Evolutionary conservation across 1,139 yeast species (phyloP), one percentile per base, ranked within the genome.

Genomic region (Geotrichum histeridarum): DNA sequence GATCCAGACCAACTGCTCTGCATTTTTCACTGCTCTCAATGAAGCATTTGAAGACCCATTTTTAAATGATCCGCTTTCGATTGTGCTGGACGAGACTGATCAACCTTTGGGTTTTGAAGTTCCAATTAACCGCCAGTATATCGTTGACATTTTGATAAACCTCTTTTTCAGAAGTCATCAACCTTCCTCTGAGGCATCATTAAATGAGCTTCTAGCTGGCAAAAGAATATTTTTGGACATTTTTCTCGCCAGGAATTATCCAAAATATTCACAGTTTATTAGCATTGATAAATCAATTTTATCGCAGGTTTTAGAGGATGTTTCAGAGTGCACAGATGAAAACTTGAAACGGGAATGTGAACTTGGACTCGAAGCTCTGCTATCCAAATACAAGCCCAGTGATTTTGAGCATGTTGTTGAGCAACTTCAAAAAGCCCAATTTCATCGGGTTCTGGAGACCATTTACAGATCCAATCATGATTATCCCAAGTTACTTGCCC

Each of bases 241-340:
- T 4, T 90, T 90, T 63, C 70, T 89, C 18, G 86, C 88, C 0
- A 66, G 90, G 52, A 88, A 86, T 64, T 81, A 83, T 59, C 83
- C 96, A 2, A 89, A 89, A 66, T 90, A 85, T 65, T 74, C 81
- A 2, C 96, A 89, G 67, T 88, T 84, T 59, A 76, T 90, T 11
- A 72, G 86, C 42, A 69, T 89, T 1, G 79, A 91, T 0, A 90
- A 83, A 52, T 73, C 81, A 2, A 70, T 73, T 0, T 66, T 85
- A 43, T 74, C 76, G 5, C 66, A 69, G 4, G 71, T 85, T 3
- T 70, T 86, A 27, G 70, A 73, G 2, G 70, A 69, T 9, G 70
- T 88, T 38, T 82, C 89, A 60, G 62, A 70, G 14, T 64, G 69
- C 4, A 71, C 71, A 12, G 33, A 44, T 7, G 65, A 63, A 1